A percentile compares a stretch with the other conserved stretches of the same genome.
phyloP scores from a whole-genome alignment of 495 filamentous ascomycete genomes.

The Neurospora sp. region DNA sequence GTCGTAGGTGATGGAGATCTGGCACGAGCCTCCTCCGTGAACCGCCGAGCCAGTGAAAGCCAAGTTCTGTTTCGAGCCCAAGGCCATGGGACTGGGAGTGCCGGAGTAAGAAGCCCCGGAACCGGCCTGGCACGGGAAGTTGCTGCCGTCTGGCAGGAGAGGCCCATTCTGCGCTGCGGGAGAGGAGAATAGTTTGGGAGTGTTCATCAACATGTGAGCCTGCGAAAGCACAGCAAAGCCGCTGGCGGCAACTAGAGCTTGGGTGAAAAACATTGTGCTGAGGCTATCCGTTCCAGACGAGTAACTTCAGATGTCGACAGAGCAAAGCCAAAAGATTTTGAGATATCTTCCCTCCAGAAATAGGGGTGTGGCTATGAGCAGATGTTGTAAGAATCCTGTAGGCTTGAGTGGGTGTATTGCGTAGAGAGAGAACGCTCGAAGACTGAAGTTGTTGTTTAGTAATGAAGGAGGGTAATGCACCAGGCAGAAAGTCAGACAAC shows the following conservation, averaged over 20 bases:
- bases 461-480: not conserved
- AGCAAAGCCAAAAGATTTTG: not conserved
- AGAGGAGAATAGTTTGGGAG: constrained; percentile 37
- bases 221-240: constrained; percentile 41
- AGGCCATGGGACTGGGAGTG: constrained; percentile 34
- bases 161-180: fast-evolving
- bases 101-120: constrained; percentile 9
- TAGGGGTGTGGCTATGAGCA: not conserved
- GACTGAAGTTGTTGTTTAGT: not conserved
- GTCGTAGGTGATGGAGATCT: constrained; percentile 75
- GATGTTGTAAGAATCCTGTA: not conserved
- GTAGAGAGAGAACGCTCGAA: not conserved
- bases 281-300: not conserved
- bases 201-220: constrained; percentile 64
- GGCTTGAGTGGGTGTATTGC: not conserved
- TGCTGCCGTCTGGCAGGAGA: constrained; percentile 27
- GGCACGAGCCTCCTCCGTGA: constrained; percentile 83
- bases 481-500: not conserved
- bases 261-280: constrained; percentile 6
- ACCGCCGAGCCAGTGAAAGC: constrained; percentile 52
- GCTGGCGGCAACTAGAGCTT: constrained; percentile 19
- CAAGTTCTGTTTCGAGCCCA: constrained; percentile 45
- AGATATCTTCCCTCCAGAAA: not conserved
- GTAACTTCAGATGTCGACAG: not conserved
- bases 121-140: constrained; percentile 69